These are phyloP conservation scores for Trichoderma harzianum DNA, from an alignment of 2,329 filamentous ascomycete species.

Conservation along the genomic window DNA sequence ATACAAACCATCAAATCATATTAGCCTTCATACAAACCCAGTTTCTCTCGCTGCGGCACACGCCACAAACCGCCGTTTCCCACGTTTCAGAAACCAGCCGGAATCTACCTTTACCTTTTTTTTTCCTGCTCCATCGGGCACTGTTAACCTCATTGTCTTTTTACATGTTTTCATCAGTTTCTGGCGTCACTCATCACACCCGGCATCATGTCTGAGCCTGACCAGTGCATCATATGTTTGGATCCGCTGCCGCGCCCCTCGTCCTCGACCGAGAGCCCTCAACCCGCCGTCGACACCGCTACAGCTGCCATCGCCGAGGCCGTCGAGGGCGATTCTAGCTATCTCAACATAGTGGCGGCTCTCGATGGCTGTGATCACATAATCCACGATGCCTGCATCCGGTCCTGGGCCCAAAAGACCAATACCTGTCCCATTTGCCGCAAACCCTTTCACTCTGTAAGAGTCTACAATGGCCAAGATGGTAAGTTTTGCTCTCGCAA, in stretches of 20 bases:
- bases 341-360: constrained; percentile 51
- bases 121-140: constrained; percentile 11
- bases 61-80: constrained; percentile 1
- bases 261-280: constrained; percentile 24
- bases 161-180: constrained; percentile 48
- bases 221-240: constrained; percentile 69
- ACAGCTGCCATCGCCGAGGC: constrained; percentile 18
- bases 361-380: constrained; percentile 82
- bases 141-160: constrained; percentile 21
- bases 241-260: constrained; percentile 51
- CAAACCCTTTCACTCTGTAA: constrained; percentile 83
- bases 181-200: constrained; percentile 35
- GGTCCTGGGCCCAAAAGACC: constrained; percentile 91
- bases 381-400: constrained; percentile 87
- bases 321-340: constrained; percentile 30
- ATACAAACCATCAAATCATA: constrained; percentile 27
- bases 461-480: constrained; percentile 75
- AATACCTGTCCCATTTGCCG: constrained; percentile 98
- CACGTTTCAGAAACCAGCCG: neutral
- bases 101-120: neutral
- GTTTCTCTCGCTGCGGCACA: constrained; percentile 14
- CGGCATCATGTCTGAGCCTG: constrained; percentile 51
- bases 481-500: constrained; percentile 53
- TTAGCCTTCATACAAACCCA: constrained; percentile 17
- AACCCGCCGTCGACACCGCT: constrained; percentile 25